Conservation (phyloP, 1,139 yeast genomes). For the Suhomyces anneliseae region DNA sequence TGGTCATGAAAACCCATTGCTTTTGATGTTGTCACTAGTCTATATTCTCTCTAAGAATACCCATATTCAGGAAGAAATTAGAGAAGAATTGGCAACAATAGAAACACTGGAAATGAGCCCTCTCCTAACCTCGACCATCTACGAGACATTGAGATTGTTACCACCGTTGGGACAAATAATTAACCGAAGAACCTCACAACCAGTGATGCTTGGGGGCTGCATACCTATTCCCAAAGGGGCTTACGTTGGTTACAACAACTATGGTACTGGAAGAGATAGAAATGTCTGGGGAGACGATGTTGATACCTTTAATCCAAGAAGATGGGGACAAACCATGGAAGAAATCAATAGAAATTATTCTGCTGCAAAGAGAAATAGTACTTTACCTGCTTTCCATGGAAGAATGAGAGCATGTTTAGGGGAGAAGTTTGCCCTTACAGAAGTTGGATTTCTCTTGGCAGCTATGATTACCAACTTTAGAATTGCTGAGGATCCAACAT, state of each 20-base stretch:
- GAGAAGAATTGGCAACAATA: constrained; percentile 24
- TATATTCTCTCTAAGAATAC: constrained; percentile 47
- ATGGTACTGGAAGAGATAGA: constrained; percentile 53
- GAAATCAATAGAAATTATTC: constrained; percentile 42
- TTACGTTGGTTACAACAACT: constrained; percentile 59
- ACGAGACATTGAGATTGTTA: constrained; percentile 51
- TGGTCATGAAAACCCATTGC: constrained; percentile 65
- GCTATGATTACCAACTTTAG: constrained; percentile 36
- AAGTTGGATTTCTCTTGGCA: constrained; percentile 40
- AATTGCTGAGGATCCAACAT: constrained; percentile 38
- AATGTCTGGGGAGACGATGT: constrained; percentile 53
- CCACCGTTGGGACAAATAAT: constrained; percentile 64
- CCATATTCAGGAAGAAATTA: constrained; percentile 34
- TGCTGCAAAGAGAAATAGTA: constrained; percentile 43
- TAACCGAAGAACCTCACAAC: constrained; percentile 46
- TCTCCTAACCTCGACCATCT: constrained; percentile 22
- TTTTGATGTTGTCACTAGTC: constrained; percentile 49
- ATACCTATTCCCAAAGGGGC: constrained; percentile 53
- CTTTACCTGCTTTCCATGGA: constrained; percentile 60
- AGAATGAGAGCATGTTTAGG: constrained; percentile 63
- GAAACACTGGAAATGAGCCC: constrained; percentile 6
- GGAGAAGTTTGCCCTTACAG: constrained; percentile 55
- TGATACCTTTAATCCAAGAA: constrained; percentile 47
- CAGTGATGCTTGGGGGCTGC: constrained; percentile 38
- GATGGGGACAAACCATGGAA: constrained; percentile 53